Conservation (phyloP, 306 rosid species). For the Trichosanthes cucumerina region DNA sequence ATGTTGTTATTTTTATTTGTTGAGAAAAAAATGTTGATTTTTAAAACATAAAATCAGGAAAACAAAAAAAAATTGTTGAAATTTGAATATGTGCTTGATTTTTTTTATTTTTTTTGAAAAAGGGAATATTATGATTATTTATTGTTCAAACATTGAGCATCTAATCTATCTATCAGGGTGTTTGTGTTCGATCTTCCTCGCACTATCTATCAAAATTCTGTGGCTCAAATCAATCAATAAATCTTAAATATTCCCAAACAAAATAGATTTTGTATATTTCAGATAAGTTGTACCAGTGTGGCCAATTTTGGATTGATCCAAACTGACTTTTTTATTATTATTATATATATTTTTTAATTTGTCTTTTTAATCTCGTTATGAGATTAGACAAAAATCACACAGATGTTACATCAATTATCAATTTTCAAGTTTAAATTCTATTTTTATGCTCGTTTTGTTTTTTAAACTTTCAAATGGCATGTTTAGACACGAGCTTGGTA, state of each 20-base stretch:
- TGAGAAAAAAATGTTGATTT: too few species aligned
- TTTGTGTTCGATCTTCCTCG: conserved; percentile 1
- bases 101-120: too few species aligned
- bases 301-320: not conserved
- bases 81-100: too few species aligned
- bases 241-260: not conserved
- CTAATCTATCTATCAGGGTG: not conserved
- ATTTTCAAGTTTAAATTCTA: too few species aligned
- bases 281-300: not conserved
- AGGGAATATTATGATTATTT: not conserved
- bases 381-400: not conserved
- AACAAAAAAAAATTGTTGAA: too few species aligned
- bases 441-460: too few species aligned
- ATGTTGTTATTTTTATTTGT: too few species aligned
- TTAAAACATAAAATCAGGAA: too few species aligned
- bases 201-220: not conserved
- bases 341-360: too few species aligned
- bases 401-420: too few species aligned
- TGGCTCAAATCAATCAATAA: not conserved
- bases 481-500: too few species aligned
- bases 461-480: too few species aligned
- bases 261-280: not conserved
- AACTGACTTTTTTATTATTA: not conserved
- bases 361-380: not conserved
- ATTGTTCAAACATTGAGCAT: not conserved